Evolutionary conservation across 805 yeast species (phyloP).

Genomic region (Citeromyces nyonsensis): DNA sequence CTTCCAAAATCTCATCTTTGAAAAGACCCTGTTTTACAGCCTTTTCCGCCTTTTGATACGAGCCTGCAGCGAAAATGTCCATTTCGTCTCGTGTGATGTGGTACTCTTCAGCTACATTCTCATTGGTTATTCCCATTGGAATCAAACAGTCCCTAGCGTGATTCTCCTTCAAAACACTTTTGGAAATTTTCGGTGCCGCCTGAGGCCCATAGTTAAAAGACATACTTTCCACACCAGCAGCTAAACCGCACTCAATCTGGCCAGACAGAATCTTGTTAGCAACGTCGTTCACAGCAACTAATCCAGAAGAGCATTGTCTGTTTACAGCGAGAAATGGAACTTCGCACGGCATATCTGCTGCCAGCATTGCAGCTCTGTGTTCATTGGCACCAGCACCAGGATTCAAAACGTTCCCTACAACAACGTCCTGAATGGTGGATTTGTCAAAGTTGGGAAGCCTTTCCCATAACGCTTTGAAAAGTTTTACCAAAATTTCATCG

Average conservation of each 20-base stretch:
- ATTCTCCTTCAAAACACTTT: slow-evolving; percentile 20
- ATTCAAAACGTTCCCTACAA: slow-evolving; percentile 84
- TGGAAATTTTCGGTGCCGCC: slow-evolving; percentile 48
- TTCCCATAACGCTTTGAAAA: slow-evolving; percentile 46
- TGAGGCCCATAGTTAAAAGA: slow-evolving; percentile 76
- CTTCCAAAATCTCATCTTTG: slow-evolving; percentile 79
- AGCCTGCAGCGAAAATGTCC: slow-evolving; percentile 79
- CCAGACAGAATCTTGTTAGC: slow-evolving; percentile 81
- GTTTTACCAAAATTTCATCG: slow-evolving; percentile 58
- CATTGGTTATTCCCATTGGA: slow-evolving; percentile 96
- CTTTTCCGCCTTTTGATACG: slow-evolving; percentile 70
- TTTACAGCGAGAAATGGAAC: slow-evolving; percentile 74
- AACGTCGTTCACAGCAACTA: slow-evolving; percentile 79
- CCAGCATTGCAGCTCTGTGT: slow-evolving; percentile 82
- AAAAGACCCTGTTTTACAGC: slow-evolving; percentile 66
- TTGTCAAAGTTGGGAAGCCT: slow-evolving; percentile 35
- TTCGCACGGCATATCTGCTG: slow-evolving; percentile 78
- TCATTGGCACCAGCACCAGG: slow-evolving; percentile 91
- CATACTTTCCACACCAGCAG: slow-evolving; percentile 92
- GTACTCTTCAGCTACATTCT: slow-evolving; percentile 67
- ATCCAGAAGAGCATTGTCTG: slow-evolving; percentile 91
- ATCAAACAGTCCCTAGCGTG: slow-evolving; percentile 57
- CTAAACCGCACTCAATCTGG: slow-evolving; percentile 84
- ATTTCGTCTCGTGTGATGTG: slow-evolving; percentile 54
- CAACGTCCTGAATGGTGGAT: slow-evolving; percentile 61